Base-by-base conservation (phyloP, 164 flowering plant genomes). In the Echeveria elegans region DNA sequence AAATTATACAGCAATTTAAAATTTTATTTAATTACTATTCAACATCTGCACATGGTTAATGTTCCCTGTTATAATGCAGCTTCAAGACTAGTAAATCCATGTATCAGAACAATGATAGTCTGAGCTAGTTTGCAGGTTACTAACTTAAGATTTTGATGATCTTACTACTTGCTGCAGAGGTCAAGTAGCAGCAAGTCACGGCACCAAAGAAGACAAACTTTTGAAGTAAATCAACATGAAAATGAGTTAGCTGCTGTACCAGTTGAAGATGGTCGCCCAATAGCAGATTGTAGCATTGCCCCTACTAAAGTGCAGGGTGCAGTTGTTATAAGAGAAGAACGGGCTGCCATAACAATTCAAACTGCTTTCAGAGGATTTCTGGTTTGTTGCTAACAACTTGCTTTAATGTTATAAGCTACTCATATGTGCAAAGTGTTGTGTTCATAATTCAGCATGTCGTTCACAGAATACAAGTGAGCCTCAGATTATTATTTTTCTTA, bases 341-440 rank as follows among this genome's bases (percentile, higher is more conserved):
- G 82, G 86, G 97, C 98, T 65, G 95, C 98, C 45, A 87, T 77
- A 60, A 74, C 69, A 64, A 86, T 93, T 72, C 98, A 93, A 72
- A 85, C 97, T 59, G 90, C 91, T 38, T 93, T 90, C 75, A 83
- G 98, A 72, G 96, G 96, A 75, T 89, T 93, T 78, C 77, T 93
- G 98, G 98, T 93, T 80, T 41, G 63, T 23, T 66, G 21, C 32
- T 12, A 14, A n/a, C 29, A 18, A 63, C 30, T 63, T 31, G 15
- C 18, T 56, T 15, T 3, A 14, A 56, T 14, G 19, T 15, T 56
- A 28, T 56, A 10, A 26, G 61, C 18, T 50, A 50, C 24, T 50
- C 24, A 50, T 9, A 23, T 21, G 56, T 47, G 21, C 19, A 6
- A 15, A 19, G 19, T 47, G 52, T 47, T 47, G 52, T 0, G 16